Evolutionary conservation across 2,329 filamentous ascomycete species (phyloP).

Genomic region (Colletotrichum navitas): DNA sequence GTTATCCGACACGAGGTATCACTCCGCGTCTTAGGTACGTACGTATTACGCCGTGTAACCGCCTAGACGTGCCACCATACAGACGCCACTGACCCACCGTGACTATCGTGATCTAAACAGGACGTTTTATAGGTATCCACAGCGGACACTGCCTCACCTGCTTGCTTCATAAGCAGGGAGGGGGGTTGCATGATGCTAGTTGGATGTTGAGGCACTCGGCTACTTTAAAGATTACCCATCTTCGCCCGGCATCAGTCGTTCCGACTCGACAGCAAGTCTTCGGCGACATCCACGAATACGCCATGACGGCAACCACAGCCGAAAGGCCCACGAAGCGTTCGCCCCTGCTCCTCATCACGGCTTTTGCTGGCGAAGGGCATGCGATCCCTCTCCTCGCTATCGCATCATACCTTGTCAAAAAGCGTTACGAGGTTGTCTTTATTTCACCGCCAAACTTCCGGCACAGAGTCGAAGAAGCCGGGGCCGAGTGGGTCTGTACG

Average conservation of each 20-base stretch:
- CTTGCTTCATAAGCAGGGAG: slow-evolving; percentile 4
- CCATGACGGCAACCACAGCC: slow-evolving; percentile 9
- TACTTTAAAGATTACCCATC: neutral
- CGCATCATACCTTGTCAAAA: slow-evolving; percentile 48
- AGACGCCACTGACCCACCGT: neutral
- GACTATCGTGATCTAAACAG: neutral
- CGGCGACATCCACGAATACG: neutral
- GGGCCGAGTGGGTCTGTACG: slow-evolving; percentile 50
- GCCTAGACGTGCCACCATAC: neutral
- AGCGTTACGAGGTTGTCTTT: slow-evolving; percentile 55
- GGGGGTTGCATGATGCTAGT: too few relatives aligned
- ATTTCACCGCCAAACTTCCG: slow-evolving; percentile 49
- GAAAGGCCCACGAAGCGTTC: neutral
- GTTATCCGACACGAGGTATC: neutral
- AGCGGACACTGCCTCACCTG: neutral
- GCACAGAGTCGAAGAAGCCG: slow-evolving; percentile 49
- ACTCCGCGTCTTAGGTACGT: neutral
- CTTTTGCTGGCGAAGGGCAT: slow-evolving; percentile 45
- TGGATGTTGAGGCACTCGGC: too few relatives aligned
- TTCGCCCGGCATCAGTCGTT: neutral
- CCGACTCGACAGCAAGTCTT: too few relatives aligned
- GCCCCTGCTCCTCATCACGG: slow-evolving; percentile 45
- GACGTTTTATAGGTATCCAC: neutral
- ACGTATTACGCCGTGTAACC: neutral
- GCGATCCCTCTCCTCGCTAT: slow-evolving; percentile 46